A percentile compares a stretch with the other conserved stretches of the same genome.
Evolutionary conservation across 441 rosid genomes (phyloP).

Genomic region (Bocquillonia castaneifolia): DNA sequence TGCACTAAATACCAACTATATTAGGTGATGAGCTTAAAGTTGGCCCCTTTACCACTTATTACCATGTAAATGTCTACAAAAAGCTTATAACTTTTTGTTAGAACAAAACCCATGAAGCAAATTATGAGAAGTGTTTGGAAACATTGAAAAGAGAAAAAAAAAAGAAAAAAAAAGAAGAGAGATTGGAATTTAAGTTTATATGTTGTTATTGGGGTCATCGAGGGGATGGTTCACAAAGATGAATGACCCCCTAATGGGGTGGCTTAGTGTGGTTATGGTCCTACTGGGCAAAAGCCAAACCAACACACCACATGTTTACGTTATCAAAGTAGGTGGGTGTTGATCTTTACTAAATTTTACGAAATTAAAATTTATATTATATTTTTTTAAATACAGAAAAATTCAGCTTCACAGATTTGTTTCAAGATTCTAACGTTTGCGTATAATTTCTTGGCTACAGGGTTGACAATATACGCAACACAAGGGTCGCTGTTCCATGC

Average conservation of each 20-base stretch:
- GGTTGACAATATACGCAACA: constrained; percentile 12
- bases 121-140: background rate
- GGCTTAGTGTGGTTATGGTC: constrained; percentile 32
- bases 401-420: constrained; percentile 3
- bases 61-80: background rate
- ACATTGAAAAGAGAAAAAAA: background rate
- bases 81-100: background rate
- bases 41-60: background rate
- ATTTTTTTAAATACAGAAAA: background rate
- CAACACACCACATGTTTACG: constrained; percentile 38
- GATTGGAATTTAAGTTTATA: background rate
- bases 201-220: constrained; percentile 12
- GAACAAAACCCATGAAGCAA: background rate
- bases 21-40: background rate
- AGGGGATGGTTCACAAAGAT: constrained; percentile 9
- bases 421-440: too few relatives aligned
- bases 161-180: background rate
- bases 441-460: background rate
- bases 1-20: background rate
- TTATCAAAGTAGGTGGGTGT: constrained; percentile 27
- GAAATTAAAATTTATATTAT: too few relatives aligned
- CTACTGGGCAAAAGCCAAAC: constrained; percentile 35
- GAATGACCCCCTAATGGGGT: constrained; percentile 13
- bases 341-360: constrained; percentile 10
- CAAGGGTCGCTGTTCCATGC: constrained; percentile 10